A percentile compares a stretch with the other conserved stretches of the same genome.
phyloP scores from a whole-genome alignment of 192 early-diverging fungal genomes.

The Coemansia sp. region DNA sequence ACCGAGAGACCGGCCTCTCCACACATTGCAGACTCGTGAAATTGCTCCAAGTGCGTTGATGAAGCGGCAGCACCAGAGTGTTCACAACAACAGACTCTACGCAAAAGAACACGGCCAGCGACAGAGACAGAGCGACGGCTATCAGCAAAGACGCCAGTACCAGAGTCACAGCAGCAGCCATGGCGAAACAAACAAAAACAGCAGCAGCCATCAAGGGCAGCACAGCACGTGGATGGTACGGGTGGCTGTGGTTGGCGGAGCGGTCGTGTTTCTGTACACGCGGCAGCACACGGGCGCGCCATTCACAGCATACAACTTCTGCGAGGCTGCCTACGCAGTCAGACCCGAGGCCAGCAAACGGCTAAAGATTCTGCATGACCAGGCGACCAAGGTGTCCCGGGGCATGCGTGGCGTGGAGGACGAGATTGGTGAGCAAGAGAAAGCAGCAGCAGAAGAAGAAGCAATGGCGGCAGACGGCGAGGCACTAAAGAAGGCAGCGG shows the following conservation, averaged over 20 bases:
- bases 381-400: constrained; percentile 24
- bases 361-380: constrained; percentile 36
- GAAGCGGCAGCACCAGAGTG: too few species aligned
- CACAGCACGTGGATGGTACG: constrained; percentile 6
- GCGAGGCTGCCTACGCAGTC: constrained; percentile 14
- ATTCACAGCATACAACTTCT: constrained; percentile 5
- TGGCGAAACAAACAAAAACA: not conserved
- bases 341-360: constrained; percentile 24
- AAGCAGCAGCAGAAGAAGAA: not conserved
- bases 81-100: too few species aligned
- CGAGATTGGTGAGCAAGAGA: not conserved
- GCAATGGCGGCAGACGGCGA: not conserved
- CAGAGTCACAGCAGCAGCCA: not conserved
- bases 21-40: not conserved
- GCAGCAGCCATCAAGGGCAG: not conserved
- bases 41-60: too few species aligned
- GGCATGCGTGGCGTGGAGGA: not conserved
- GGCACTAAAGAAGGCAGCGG: not conserved
- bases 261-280: constrained; percentile 15
- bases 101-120: too few species aligned
- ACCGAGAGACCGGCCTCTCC: not conserved
- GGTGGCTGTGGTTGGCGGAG: constrained; percentile 27
- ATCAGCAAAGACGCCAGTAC: not conserved
- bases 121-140: too few species aligned
- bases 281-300: constrained; percentile 1